These are phyloP conservation scores for Solanum chmielewskii DNA, from an alignment of 257 asterid genomes.

Conservation along the genomic window DNA sequence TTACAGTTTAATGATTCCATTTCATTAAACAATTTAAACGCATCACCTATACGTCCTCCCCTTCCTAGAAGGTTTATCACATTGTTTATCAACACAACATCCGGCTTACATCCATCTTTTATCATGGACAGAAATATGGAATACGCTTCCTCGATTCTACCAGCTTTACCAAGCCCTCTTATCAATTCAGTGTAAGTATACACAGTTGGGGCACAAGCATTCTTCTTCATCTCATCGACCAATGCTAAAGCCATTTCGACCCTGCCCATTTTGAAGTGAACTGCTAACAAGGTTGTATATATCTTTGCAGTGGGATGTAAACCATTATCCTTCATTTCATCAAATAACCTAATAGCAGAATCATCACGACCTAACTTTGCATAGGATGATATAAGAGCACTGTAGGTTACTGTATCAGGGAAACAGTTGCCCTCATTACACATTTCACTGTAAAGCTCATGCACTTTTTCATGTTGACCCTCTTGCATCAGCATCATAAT, in stretches of 20 bases:
- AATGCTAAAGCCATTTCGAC: constrained; percentile 53
- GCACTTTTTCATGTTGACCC: constrained; percentile 73
- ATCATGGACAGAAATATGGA: constrained; percentile 49
- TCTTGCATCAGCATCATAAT: constrained; percentile 85
- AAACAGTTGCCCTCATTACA: constrained; percentile 64
- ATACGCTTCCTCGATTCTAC: constrained; percentile 67
- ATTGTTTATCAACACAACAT: constrained; percentile 69
- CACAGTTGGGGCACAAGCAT: constrained; percentile 57
- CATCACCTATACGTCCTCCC: constrained; percentile 53
- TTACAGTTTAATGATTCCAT: constrained; percentile 65
- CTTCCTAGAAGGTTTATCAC: constrained; percentile 64
- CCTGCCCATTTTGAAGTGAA: constrained; percentile 50
- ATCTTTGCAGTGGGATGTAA: constrained; percentile 70
- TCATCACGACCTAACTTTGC: constrained; percentile 56
- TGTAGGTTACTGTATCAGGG: constrained; percentile 74
- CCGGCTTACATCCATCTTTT: constrained; percentile 69
- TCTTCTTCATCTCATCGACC: constrained; percentile 60
- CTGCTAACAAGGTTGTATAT: constrained; percentile 53
- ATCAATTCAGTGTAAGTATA: constrained; percentile 78
- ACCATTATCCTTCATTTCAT: constrained; percentile 79
- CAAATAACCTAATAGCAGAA: constrained; percentile 62
- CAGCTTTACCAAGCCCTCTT: constrained; percentile 70
- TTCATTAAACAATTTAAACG: constrained; percentile 57
- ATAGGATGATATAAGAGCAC: constrained; percentile 60
- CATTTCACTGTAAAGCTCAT: constrained; percentile 81